phyloP scores from a whole-genome alignment of 1,284 basidiomycete species.

The Cryptococcus sp. region DNA sequence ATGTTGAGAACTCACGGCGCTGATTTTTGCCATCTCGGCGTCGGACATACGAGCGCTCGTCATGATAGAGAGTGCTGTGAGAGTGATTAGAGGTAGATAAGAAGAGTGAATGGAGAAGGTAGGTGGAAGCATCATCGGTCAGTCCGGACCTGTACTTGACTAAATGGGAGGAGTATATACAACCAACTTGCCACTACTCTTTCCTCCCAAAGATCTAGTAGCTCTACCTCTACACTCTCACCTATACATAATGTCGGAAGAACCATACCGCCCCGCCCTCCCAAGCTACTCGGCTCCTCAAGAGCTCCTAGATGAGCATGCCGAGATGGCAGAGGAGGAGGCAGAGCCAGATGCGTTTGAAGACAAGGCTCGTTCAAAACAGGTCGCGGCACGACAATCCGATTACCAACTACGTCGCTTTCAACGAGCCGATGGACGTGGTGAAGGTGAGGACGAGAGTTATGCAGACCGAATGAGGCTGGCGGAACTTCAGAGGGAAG shows the following conservation, averaged over 20 bases:
- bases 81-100: background rate
- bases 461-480: constrained; percentile 97
- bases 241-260: background rate
- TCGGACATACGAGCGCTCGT: constrained; percentile 44
- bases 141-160: background rate
- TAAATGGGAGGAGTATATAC: background rate
- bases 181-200: background rate
- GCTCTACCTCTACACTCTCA: too few relatives aligned
- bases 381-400: constrained; percentile 88
- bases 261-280: constrained; percentile 53
- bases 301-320: constrained; percentile 92
- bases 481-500: constrained; percentile 87
- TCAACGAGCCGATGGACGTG: constrained; percentile 57
- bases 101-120: background rate
- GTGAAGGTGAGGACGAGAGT: constrained; percentile 65
- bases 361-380: constrained; percentile 83
- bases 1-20: constrained; percentile 31
- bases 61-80: constrained; percentile 10
- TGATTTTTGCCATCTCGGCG: constrained; percentile 50
- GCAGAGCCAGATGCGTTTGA: constrained; percentile 90
- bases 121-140: background rate
- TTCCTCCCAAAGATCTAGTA: background rate
- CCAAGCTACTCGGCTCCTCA: constrained; percentile 89
- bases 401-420: constrained; percentile 96
- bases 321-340: constrained; percentile 84